Percentiles rank a stretch among this genome's conserved stretches.
These are phyloP conservation scores for Eucalyptus urophylla DNA, from an alignment of 345 rosid species.

Conservation along the genomic window DNA sequence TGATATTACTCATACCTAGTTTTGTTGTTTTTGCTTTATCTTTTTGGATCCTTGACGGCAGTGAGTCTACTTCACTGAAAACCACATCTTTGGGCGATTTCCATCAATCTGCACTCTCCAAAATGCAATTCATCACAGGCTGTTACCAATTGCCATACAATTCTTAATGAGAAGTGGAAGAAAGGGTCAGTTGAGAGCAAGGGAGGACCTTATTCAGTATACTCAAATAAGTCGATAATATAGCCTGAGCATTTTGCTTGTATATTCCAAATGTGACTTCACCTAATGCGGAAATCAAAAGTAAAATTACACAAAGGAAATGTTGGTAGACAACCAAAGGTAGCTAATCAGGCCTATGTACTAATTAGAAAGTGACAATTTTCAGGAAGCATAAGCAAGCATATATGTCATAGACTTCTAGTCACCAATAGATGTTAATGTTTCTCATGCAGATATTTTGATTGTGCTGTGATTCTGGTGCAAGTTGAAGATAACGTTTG, in stretches of 20 bases:
- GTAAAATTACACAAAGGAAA: not conserved
- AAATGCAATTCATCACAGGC: not conserved
- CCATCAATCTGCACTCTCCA: slow-evolving; percentile 54
- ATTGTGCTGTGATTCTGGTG: too few species aligned
- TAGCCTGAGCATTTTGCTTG: slow-evolving; percentile 62
- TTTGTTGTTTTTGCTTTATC: slow-evolving; percentile 15
- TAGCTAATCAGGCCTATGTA: not conserved
- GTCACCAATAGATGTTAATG: not conserved
- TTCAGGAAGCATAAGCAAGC: not conserved
- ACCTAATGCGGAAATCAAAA: slow-evolving; percentile 20
- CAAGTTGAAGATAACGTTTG: too few species aligned
- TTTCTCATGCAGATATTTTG: not conserved
- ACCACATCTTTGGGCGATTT: slow-evolving; percentile 57
- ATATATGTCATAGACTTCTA: not conserved
- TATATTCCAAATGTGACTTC: slow-evolving; percentile 63
- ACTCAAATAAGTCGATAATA: slow-evolving; percentile 42
- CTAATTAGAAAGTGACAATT: not conserved
- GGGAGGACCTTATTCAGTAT: slow-evolving; percentile 41
- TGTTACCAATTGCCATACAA: not conserved
- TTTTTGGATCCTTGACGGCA: slow-evolving; percentile 34
- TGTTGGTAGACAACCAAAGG: not conserved
- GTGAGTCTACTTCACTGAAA: slow-evolving; percentile 44
- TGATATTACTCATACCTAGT: slow-evolving; percentile 4
- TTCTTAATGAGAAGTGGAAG: not conserved
- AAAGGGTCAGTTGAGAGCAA: not conserved